Evolutionary conservation across 805 yeast species (phyloP).

Genomic region (Clavispora carvajalis): DNA sequence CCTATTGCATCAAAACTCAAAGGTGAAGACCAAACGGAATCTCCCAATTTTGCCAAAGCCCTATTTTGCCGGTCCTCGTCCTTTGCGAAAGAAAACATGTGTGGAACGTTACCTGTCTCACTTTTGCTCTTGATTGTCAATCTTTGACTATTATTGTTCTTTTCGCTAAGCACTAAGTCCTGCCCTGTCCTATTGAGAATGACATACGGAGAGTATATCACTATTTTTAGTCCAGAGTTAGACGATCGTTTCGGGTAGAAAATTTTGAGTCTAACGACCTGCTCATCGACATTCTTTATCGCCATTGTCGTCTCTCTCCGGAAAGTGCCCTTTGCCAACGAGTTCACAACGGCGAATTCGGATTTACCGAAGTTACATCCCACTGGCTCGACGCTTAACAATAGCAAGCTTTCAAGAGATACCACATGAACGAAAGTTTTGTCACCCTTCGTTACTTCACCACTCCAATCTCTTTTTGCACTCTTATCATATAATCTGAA

Average conservation of each 20-base stretch:
- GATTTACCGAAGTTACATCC: slow-evolving; percentile 58
- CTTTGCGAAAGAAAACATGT: slow-evolving; percentile 78
- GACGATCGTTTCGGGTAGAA: slow-evolving; percentile 53
- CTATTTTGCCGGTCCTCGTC: slow-evolving; percentile 56
- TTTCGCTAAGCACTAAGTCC: slow-evolving; percentile 53
- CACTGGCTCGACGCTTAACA: slow-evolving; percentile 64
- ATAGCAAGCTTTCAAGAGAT: slow-evolving; percentile 60
- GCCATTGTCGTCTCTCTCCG: slow-evolving; percentile 49
- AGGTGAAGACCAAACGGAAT: slow-evolving; percentile 67
- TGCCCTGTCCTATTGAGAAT: slow-evolving; percentile 75
- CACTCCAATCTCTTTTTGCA: slow-evolving; percentile 61
- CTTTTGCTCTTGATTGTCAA: slow-evolving; percentile 4
- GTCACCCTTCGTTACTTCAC: slow-evolving; percentile 56
- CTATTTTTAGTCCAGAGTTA: slow-evolving; percentile 58
- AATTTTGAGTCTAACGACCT: slow-evolving; percentile 55
- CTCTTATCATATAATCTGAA: slow-evolving; percentile 76
- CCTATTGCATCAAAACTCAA: slow-evolving; percentile 89
- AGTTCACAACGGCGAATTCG: slow-evolving; percentile 70
- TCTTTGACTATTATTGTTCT: slow-evolving; percentile 32
- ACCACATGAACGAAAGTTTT: slow-evolving; percentile 77
- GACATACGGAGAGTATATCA: slow-evolving; percentile 80
- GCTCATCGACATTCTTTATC: slow-evolving; percentile 60
- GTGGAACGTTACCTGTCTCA: slow-evolving; percentile 40
- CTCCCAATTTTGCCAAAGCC: slow-evolving; percentile 60
- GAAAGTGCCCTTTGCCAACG: slow-evolving; percentile 50